These are phyloP conservation scores for Hericium erinaceus DNA, from an alignment of 768 basidiomycete genomes.

Conservation along the genomic window DNA sequence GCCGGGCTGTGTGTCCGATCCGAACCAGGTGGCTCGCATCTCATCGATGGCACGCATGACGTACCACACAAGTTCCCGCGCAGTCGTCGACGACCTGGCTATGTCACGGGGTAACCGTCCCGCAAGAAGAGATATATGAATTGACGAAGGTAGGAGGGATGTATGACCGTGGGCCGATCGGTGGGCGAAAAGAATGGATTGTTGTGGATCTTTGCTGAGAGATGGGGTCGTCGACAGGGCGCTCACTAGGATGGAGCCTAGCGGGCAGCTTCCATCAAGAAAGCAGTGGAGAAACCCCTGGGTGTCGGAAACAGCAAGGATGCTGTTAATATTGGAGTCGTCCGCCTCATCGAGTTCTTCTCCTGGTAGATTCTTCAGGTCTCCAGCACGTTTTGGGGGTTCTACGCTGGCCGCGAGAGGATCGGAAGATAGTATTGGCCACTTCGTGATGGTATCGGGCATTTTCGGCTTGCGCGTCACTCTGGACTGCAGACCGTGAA, in stretches of 20 bases:
- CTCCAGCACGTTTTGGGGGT: slow-evolving; percentile 22
- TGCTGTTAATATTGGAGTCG: slow-evolving; percentile 45
- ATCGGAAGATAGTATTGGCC: slow-evolving; percentile 59
- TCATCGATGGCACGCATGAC: slow-evolving; percentile 60
- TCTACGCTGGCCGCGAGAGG: slow-evolving; percentile 53
- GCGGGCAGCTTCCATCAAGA: slow-evolving; percentile 67
- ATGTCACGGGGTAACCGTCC: slow-evolving; percentile 54
- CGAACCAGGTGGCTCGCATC: slow-evolving; percentile 66
- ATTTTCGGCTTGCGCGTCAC: slow-evolving; percentile 31
- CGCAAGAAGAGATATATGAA: slow-evolving; percentile 51
- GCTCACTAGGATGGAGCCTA: slow-evolving; percentile 45
- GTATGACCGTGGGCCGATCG: slow-evolving; percentile 24
- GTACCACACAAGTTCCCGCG: slow-evolving; percentile 68
- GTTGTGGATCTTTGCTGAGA: slow-evolving; percentile 38
- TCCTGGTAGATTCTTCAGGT: slow-evolving; percentile 17
- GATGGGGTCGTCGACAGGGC: slow-evolving; percentile 18
- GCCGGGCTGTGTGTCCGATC: slow-evolving; percentile 53
- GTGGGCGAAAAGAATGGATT: slow-evolving; percentile 43
- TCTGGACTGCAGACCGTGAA: slow-evolving; percentile 58
- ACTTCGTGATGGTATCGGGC: slow-evolving; percentile 53
- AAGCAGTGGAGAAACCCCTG: slow-evolving; percentile 52
- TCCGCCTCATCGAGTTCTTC: slow-evolving; percentile 36
- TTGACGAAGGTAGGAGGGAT: slow-evolving; percentile 31
- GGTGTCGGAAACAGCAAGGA: slow-evolving; percentile 53
- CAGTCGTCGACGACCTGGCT: slow-evolving; percentile 58